Evolutionary conservation across 148 eudicot species (phyloP), one percentile per base, ranked within the genome.

Genomic region (Spergularia marina): DNA sequence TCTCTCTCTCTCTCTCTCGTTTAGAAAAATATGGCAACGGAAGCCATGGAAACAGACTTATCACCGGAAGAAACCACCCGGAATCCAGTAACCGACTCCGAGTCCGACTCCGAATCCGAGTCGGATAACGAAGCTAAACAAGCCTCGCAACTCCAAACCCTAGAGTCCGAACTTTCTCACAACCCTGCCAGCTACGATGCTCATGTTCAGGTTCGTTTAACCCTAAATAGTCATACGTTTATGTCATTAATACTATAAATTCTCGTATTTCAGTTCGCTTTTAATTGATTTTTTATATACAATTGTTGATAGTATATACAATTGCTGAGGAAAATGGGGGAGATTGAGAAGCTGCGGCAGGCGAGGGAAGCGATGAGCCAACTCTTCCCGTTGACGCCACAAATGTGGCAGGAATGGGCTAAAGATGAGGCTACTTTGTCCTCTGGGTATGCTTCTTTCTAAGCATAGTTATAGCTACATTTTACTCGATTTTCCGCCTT

Each of bases 381-480:
- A 55, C 23, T 89, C 41, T 95, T 95, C 39, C 98, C 98, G 0
- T 71, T 95, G 75, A 85, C 76, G 67, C 92, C 98, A 13, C 65
- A 84, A 40, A 87, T 95, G 97, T 95, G 98, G 98, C 94, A 78
- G 76, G 94, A 92, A 72, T 92, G 98, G 98, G 88, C 89, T 77
- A 90, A 89, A 39, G 97, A 95, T 74, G 97, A 95, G 81, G 79
- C 80, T 76, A 82, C 91, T 60, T 40, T 90, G 4, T 62, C 82
- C 52, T 84, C 97, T 36, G 80, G 91, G 97, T 91, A 85, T 17
- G 25, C 16, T 10, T 62, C n/a, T 11, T 7, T 76, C 58, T 40
- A 21, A 57, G 20, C 0, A 21, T 21, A 8, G 10, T 41, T 6
- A 3, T 30, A 44, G 1, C 10, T 44, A 9, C 49, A 44, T 44